These are phyloP conservation scores for Colletotrichum scovillei DNA, from an alignment of 2,329 filamentous ascomycete species.

Conservation along the genomic window DNA sequence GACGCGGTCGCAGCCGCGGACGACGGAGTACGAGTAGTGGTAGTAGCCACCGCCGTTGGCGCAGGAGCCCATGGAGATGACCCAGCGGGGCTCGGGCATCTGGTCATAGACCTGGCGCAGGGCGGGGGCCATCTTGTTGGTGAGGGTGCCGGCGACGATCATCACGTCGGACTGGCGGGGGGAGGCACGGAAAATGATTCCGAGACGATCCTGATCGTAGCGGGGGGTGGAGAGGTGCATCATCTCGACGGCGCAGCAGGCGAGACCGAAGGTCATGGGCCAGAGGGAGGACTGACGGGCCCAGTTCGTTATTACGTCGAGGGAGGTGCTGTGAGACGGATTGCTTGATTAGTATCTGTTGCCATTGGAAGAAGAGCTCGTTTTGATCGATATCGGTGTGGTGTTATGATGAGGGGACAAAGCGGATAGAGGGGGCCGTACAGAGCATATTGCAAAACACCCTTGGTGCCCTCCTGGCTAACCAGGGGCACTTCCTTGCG, in stretches of 20 bases:
- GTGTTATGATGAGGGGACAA: no score
- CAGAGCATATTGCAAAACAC: slow-evolving; percentile 86
- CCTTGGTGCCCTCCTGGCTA: slow-evolving; percentile 84
- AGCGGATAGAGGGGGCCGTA: slow-evolving; percentile 59
- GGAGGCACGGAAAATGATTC: slow-evolving; percentile 91
- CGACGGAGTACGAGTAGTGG: slow-evolving; percentile 83
- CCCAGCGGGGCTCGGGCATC: slow-evolving; percentile 93
- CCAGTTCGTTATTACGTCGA: slow-evolving; percentile 87
- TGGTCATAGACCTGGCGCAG: slow-evolving; percentile 93
- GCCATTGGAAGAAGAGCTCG: background rate
- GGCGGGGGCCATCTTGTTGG: slow-evolving; percentile 96
- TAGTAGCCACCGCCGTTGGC: slow-evolving; percentile 90
- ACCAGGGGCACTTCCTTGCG: slow-evolving; percentile 80
- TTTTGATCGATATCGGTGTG: background rate
- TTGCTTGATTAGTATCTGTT: background rate
- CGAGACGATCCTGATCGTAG: slow-evolving; percentile 89
- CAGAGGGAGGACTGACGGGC: slow-evolving; percentile 85
- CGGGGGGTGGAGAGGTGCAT: slow-evolving; percentile 90
- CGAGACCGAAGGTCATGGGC: slow-evolving; percentile 90
- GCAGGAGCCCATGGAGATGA: slow-evolving; percentile 85
- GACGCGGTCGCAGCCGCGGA: slow-evolving; percentile 80
- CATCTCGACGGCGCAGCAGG: slow-evolving; percentile 92
- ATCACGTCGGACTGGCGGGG: slow-evolving; percentile 91
- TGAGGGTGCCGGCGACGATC: slow-evolving; percentile 93
- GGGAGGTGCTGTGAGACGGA: slow-evolving; percentile 69